Conservation (phyloP, 108 stramenopile species). For the Poteriospumella lacustris region DNA sequence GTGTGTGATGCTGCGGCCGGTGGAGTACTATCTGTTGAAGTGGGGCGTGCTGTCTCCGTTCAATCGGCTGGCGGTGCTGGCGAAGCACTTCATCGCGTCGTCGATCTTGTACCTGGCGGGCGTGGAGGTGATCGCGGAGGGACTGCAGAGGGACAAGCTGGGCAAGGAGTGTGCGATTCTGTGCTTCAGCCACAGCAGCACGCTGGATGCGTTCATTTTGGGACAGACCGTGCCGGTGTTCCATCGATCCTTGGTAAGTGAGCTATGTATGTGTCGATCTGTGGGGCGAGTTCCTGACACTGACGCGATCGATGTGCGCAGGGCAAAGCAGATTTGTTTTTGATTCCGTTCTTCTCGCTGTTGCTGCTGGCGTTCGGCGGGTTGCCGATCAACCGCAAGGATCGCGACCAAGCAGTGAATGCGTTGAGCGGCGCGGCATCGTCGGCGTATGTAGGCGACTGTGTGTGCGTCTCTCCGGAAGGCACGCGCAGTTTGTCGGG, state of each 20-base stretch:
- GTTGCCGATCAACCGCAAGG: not conserved
- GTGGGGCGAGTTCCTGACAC: no score
- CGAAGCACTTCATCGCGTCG: not conserved
- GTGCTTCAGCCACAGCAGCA: conserved; percentile 21
- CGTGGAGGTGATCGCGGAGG: not conserved
- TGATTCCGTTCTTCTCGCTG: conserved; percentile 25
- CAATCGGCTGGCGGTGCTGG: not conserved
- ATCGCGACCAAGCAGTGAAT: conserved; percentile 13
- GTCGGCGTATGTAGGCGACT: not conserved
- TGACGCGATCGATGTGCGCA: not conserved
- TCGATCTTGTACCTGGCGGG: conserved; percentile 2
- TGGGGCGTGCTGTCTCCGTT: not conserved
- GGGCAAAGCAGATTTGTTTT: conserved; percentile 4
- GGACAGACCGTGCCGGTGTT: not conserved
- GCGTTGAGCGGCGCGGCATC: not conserved
- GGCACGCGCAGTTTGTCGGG: conserved; percentile 9
- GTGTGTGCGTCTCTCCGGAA: conserved; percentile 9
- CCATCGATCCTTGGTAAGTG: not conserved
- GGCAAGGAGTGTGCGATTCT: conserved; percentile 1
- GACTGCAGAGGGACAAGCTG: not conserved
- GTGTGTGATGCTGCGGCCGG: not conserved
- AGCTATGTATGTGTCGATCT: no score
- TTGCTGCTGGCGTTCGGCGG: conserved; percentile 18
- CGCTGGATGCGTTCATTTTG: conserved; percentile 24
- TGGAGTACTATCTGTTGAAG: not conserved